Evolutionary conservation across 2,329 filamentous ascomycete genomes (phyloP).

Genomic region (Furcasterigmium sp.): DNA sequence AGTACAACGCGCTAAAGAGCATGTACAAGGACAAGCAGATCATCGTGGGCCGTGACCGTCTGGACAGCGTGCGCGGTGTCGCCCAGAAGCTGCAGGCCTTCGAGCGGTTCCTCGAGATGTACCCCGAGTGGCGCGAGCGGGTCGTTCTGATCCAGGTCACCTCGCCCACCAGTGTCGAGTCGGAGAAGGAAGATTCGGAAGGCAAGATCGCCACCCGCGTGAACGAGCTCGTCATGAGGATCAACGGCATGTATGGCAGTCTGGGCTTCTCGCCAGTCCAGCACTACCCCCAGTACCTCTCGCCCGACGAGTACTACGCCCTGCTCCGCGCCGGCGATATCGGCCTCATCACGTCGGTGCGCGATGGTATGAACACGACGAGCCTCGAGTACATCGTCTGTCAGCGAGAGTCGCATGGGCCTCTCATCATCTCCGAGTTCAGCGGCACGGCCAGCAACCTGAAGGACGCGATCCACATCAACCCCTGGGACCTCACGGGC

Average conservation of each 20-base stretch:
- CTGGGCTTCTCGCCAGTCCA: constrained; percentile 86
- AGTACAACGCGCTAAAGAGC: constrained; percentile 67
- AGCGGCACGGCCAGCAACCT: constrained; percentile 88
- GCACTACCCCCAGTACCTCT: constrained; percentile 91
- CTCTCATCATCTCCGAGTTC: constrained; percentile 92
- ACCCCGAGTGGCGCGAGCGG: constrained; percentile 87
- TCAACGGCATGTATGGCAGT: constrained; percentile 87
- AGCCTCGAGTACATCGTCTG: constrained; percentile 92
- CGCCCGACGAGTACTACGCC: constrained; percentile 87
- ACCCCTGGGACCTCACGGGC: constrained; percentile 85
- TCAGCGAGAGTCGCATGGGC: constrained; percentile 80
- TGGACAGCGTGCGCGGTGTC: constrained; percentile 88
- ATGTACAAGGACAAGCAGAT: constrained; percentile 88
- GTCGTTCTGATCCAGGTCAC: constrained; percentile 95
- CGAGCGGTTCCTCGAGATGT: constrained; percentile 83
- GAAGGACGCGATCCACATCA: constrained; percentile 86
- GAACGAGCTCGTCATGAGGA: constrained; percentile 82
- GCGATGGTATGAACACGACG: constrained; percentile 97
- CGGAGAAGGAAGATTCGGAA: constrained; percentile 64
- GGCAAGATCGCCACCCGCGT: constrained; percentile 83
- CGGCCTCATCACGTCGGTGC: constrained; percentile 88
- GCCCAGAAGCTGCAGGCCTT: constrained; percentile 96
- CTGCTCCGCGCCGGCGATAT: constrained; percentile 87
- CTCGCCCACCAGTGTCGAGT: constrained; percentile 75
- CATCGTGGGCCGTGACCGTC: constrained; percentile 88